These are phyloP conservation scores for Rhipidocladum racemiflorum DNA, from an alignment of 176 grass and related monocot species.

Conservation along the genomic window DNA sequence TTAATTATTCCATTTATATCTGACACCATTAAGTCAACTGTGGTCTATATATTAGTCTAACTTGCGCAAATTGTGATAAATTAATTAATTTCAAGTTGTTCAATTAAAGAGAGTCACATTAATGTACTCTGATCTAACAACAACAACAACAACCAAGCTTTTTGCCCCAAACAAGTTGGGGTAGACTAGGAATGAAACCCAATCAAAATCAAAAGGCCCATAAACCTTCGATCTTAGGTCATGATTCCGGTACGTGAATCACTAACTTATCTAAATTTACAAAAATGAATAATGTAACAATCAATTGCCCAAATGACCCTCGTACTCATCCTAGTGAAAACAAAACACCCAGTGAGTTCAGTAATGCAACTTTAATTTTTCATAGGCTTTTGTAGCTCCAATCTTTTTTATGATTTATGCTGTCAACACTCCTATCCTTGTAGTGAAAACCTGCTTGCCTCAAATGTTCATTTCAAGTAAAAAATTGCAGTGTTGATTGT, in stretches of 20 bases:
- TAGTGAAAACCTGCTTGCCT: background rate
- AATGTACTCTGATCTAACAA: too few species aligned
- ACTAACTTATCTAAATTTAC: constrained; percentile 20
- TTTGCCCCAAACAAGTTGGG: too few species aligned
- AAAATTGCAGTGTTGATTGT: background rate
- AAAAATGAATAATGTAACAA: constrained; percentile 9
- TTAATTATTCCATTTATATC: background rate
- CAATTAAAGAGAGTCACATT: background rate
- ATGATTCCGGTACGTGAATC: too few species aligned
- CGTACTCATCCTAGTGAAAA: background rate
- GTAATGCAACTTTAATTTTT: background rate
- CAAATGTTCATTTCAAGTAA: background rate
- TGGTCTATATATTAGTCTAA: background rate
- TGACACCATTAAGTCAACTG: background rate
- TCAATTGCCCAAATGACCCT: background rate
- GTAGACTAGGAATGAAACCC: too few species aligned
- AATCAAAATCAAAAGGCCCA: too few species aligned
- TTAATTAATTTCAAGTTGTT: background rate
- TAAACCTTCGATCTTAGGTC: too few species aligned
- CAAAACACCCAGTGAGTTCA: constrained; percentile 15
- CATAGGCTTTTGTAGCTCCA: background rate
- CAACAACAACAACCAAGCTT: too few species aligned
- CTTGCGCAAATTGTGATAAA: background rate
- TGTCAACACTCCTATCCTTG: background rate
- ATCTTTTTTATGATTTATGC: background rate